Evolutionary conservation across 371 early-diverging fungal species (phyloP).

Genomic region (Mortierella sp.): DNA sequence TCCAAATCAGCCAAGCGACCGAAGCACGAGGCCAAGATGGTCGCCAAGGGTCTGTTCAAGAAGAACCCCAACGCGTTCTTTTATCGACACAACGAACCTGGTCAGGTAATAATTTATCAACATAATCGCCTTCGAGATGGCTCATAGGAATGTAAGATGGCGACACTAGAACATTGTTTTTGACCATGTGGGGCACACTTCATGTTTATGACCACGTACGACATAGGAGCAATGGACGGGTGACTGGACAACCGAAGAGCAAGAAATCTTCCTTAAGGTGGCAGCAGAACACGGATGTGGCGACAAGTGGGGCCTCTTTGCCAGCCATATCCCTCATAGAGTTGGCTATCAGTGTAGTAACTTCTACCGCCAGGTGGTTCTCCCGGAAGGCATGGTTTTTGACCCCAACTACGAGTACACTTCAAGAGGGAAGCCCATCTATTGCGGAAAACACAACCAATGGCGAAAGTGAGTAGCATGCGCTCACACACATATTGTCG

Average conservation of each 20-base stretch:
- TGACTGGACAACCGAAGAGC: conserved; percentile 80
- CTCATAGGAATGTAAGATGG: not conserved
- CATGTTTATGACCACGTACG: not conserved
- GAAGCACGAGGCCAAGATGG: conserved; percentile 56
- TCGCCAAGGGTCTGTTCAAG: conserved; percentile 75
- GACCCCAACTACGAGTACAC: conserved; percentile 73
- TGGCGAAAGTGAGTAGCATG: conserved; percentile 24
- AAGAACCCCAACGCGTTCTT: conserved; percentile 84
- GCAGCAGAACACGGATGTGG: conserved; percentile 70
- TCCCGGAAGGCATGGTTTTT: conserved; percentile 75
- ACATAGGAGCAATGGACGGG: conserved; percentile 77
- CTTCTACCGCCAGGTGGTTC: conserved; percentile 76
- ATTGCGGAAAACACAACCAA: conserved; percentile 54
- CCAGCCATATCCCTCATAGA: conserved; percentile 80
- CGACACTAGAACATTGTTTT: not conserved
- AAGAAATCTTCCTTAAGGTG: conserved; percentile 67
- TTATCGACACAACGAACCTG: conserved; percentile 82
- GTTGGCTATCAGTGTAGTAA: conserved; percentile 86
- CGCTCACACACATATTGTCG: not conserved
- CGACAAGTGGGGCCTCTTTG: conserved; percentile 82
- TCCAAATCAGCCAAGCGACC: conserved; percentile 27
- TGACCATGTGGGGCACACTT: not conserved
- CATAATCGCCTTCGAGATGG: not conserved
- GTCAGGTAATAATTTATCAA: conserved; percentile 58
- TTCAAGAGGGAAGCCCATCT: conserved; percentile 47